These are phyloP conservation scores for Dactylellina drechsleri DNA, from an alignment of 2,329 filamentous ascomycete genomes.

Conservation along the genomic window DNA sequence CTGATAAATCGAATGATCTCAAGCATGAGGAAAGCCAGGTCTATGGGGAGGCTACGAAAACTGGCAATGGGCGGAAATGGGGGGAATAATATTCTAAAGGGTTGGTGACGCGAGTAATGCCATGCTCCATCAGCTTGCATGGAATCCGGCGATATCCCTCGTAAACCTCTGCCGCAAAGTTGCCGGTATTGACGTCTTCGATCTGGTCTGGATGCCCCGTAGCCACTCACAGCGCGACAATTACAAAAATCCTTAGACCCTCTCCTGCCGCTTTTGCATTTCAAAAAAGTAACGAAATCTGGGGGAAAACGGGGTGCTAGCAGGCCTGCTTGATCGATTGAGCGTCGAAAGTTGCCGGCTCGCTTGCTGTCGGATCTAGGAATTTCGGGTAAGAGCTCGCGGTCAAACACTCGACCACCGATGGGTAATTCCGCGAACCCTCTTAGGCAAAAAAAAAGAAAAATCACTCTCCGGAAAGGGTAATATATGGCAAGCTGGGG, in stretches of 20 bases:
- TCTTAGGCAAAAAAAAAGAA: too few species aligned
- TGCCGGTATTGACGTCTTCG: slow-evolving; percentile 52
- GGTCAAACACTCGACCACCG: slow-evolving; percentile 21
- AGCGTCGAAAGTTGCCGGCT: slow-evolving; percentile 38
- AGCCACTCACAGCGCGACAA: slow-evolving; percentile 40
- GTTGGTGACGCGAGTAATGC: slow-evolving; percentile 53
- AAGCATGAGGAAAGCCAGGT: slow-evolving; percentile 16
- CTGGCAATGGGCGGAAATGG: neutral
- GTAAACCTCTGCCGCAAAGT: slow-evolving; percentile 52
- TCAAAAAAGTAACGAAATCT: slow-evolving; percentile 22
- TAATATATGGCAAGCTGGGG: neutral
- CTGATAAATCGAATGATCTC: slow-evolving; percentile 21
- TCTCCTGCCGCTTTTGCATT: slow-evolving; percentile 44
- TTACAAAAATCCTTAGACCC: slow-evolving; percentile 40
- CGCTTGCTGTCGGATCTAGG: slow-evolving; percentile 36
- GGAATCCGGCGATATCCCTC: slow-evolving; percentile 56
- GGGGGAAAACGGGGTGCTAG: slow-evolving; percentile 6
- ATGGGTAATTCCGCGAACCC: neutral
- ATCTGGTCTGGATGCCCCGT: slow-evolving; percentile 25
- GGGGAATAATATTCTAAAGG: slow-evolving; percentile 1
- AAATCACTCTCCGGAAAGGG: neutral
- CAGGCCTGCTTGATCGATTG: neutral
- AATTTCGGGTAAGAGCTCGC: slow-evolving; percentile 44
- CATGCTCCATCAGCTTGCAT: slow-evolving; percentile 37
- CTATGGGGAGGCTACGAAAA: neutral